phyloP scores from a whole-genome alignment of 495 filamentous ascomycete species.

The Talaromyces nanjingensis region DNA sequence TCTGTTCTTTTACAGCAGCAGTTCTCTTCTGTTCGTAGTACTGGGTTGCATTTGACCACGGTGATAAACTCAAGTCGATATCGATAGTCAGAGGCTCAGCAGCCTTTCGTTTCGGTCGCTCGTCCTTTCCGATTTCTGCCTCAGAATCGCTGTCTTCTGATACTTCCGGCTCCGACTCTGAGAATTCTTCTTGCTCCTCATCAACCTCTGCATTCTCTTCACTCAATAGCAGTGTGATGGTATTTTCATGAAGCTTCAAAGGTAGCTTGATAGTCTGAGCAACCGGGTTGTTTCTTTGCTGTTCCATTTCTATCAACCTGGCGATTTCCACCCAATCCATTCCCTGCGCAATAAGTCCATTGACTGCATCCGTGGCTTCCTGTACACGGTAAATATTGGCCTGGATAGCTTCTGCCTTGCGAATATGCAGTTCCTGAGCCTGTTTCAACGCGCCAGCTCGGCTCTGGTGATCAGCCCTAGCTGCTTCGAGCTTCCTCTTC shows the following conservation, averaged over 20 bases:
- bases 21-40: constrained; percentile 85
- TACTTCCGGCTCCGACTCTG: constrained; percentile 59
- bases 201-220: constrained; percentile 58
- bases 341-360: constrained; percentile 78
- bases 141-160: constrained; percentile 39
- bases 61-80: constrained; percentile 71
- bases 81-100: constrained; percentile 57
- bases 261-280: constrained; percentile 83
- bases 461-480: constrained; percentile 72
- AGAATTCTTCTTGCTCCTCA: constrained; percentile 46
- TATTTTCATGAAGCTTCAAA: constrained; percentile 83
- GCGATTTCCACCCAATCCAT: constrained; percentile 97
- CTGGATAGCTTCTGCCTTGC: constrained; percentile 84
- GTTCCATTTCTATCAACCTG: constrained; percentile 78
- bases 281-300: constrained; percentile 71
- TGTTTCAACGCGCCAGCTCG: constrained; percentile 75
- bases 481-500: constrained; percentile 72
- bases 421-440: constrained; percentile 72
- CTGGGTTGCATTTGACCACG: constrained; percentile 82
- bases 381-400: constrained; percentile 83
- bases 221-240: constrained; percentile 69
- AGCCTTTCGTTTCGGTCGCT: constrained; percentile 8
- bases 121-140: constrained; percentile 24
- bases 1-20: constrained; percentile 78
- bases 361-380: constrained; percentile 86